Evolutionary conservation across 805 yeast species (phyloP).

Genomic region (Starmerella stigmatis): DNA sequence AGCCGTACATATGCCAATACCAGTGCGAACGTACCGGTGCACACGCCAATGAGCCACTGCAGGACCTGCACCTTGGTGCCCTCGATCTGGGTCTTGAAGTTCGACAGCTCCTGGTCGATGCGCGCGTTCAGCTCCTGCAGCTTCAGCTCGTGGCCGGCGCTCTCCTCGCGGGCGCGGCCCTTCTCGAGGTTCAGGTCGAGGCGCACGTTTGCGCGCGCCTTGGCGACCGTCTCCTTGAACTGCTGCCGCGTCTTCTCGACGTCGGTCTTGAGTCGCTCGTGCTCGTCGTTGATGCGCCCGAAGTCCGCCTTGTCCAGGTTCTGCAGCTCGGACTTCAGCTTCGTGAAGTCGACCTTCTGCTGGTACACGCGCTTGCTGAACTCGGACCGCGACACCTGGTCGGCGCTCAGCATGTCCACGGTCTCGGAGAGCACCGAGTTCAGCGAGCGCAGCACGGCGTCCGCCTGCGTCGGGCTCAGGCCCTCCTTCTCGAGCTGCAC

Average conservation of each 20-base stretch:
- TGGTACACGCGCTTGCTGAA: slow-evolving; percentile 80
- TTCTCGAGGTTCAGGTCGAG: slow-evolving; percentile 86
- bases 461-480: slow-evolving; percentile 65
- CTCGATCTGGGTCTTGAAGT: slow-evolving; percentile 91
- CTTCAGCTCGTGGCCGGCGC: slow-evolving; percentile 82
- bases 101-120: slow-evolving; percentile 89
- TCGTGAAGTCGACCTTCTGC: slow-evolving; percentile 93
- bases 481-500: slow-evolving; percentile 58
- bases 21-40: slow-evolving; percentile 94
- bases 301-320: slow-evolving; percentile 80
- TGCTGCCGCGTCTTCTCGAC: slow-evolving; percentile 75
- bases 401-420: slow-evolving; percentile 58
- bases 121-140: slow-evolving; percentile 91
- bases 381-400: slow-evolving; percentile 75
- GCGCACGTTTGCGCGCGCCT: slow-evolving; percentile 79
- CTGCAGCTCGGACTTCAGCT: slow-evolving; percentile 82
- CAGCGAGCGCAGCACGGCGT: slow-evolving; percentile 64
- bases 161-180: slow-evolving; percentile 90
- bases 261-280: slow-evolving; percentile 72
- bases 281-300: slow-evolving; percentile 70
- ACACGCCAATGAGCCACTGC: slow-evolving; percentile 98
- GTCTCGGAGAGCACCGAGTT: slow-evolving; percentile 71
- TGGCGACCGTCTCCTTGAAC: slow-evolving; percentile 83
- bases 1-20: slow-evolving; percentile 85
- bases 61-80: slow-evolving; percentile 90